Base-by-base conservation (phyloP, 495 filamentous ascomycete genomes). In the Xylaria curta region DNA sequence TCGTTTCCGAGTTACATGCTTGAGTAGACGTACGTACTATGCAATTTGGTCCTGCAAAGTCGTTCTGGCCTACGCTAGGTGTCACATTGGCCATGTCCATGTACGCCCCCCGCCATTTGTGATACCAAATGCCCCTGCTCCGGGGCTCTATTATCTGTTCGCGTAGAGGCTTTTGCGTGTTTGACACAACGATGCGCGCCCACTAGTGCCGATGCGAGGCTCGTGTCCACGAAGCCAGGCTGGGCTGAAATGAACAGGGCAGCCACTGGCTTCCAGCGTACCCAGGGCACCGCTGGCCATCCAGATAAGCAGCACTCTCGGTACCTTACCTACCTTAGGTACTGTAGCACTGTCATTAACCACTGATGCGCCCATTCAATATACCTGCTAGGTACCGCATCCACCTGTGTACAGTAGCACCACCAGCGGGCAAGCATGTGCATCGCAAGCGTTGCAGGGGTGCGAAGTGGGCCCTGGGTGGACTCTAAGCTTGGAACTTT, bases 401-500 rank as follows among this genome's bases (percentile, higher is more conserved):
- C 12, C 24, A 42, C 26, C 33, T 46, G 15, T 24, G 38, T 44
- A 44, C 2, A 47, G 21, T 46, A 63, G 49, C 49, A 12, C 49
- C 21, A 24, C 49, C 21, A 53, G 24, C 28, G 51, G 21, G 51
- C 24, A 56, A 56, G 3, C 36, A 38, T 4, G 31, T 5, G 5
- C 19, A 31, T 26, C 33, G 58, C 56, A 61, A 19, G 17, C 42
- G n/a, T 46, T 31, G 17, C 47, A 56, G 33, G 47, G 62, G 28
- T 65, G 31, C 15, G 4, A 46, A 36, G 36, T 38, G 36, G 44
- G 44, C 4, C 1, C 17, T 13, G 21, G 28, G 26, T 49, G 69
- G 60, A 15, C 46, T 59, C 26, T 19, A 65, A 65, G 62, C 51
- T 66, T 59, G 62, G 69, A 66, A 58, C 62, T 71, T 66, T 40